Percentiles rank a stretch among this genome's conserved stretches.
Evolutionary conservation across 805 yeast species (phyloP).

Genomic region (Saccharomycopsis oosterbeekiorum): DNA sequence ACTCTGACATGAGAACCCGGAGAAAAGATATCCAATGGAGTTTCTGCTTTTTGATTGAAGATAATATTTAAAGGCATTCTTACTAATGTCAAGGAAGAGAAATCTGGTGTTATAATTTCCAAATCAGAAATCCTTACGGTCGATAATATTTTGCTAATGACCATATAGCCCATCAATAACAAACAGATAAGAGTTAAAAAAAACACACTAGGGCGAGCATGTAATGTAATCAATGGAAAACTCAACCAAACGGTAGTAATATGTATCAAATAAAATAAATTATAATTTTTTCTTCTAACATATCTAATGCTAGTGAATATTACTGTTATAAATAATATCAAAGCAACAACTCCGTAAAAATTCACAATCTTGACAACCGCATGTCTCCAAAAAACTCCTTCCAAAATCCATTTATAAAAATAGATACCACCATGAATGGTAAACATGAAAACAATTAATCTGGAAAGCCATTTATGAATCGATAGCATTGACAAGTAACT

Average conservation of each 20-base stretch:
- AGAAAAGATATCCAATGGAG: constrained; percentile 21
- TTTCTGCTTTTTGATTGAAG: not conserved
- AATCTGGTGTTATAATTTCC: not conserved
- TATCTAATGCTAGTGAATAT: constrained; percentile 37
- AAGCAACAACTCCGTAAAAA: constrained; percentile 42
- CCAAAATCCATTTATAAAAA: constrained; percentile 36
- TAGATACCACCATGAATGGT: constrained; percentile 46
- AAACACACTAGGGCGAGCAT: constrained; percentile 63
- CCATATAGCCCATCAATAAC: constrained; percentile 29
- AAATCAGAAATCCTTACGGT: not conserved
- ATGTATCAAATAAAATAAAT: constrained; percentile 47
- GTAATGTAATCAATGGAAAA: constrained; percentile 39
- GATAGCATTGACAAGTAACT: constrained; percentile 45
- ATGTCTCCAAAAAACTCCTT: constrained; percentile 24
- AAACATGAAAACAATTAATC: constrained; percentile 39
- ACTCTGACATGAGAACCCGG: constrained; percentile 56
- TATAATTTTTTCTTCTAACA: constrained; percentile 41
- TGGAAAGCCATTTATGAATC: constrained; percentile 64
- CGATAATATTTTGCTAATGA: constrained; percentile 24
- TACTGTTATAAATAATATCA: constrained; percentile 29
- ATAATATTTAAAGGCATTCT: not conserved
- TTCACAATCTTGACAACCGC: constrained; percentile 34
- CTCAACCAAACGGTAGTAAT: constrained; percentile 38
- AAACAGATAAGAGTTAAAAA: constrained; percentile 26
- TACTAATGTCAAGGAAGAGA: constrained; percentile 2